Conservation (phyloP, 192 early-diverging fungal species). For the Backusella liffmaniae region DNA sequence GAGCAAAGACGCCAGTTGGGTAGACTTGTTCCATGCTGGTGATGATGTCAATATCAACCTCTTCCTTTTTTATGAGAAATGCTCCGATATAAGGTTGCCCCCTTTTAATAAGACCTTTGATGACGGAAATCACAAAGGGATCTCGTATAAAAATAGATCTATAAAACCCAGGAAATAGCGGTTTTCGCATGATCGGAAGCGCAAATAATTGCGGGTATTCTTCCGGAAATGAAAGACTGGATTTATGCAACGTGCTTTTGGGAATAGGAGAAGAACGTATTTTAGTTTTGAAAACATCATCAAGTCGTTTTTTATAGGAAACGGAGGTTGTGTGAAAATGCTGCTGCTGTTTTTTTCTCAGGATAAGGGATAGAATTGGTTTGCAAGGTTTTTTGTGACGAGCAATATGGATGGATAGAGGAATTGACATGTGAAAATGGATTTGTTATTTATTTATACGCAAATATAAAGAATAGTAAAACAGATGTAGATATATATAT, state of each 20-base stretch:
- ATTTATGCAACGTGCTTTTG: conserved; percentile 1
- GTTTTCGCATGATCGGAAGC: conserved; percentile 86
- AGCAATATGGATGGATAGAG: background rate
- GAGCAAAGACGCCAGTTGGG: conserved; percentile 91
- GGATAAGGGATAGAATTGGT: background rate
- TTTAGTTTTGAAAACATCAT: background rate
- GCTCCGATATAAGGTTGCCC: conserved; percentile 96
- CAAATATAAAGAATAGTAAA: no score
- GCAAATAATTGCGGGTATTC: conserved; percentile 92
- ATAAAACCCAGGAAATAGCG: conserved; percentile 96
- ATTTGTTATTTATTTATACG: background rate
- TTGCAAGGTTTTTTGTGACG: background rate
- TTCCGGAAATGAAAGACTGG: conserved; percentile 67
- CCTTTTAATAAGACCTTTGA: conserved; percentile 88
- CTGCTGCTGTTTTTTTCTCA: background rate
- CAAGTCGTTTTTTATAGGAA: background rate
- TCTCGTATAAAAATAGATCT: conserved; percentile 98
- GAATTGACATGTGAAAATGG: background rate
- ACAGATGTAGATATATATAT: background rate
- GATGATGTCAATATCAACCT: conserved; percentile 81
- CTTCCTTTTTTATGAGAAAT: conserved; percentile 90
- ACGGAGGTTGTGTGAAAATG: background rate
- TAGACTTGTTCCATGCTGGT: conserved; percentile 76
- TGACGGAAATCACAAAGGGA: conserved; percentile 83
- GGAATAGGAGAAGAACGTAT: background rate